Evolutionary conservation across 2,329 filamentous ascomycete genomes (phyloP), one percentile per base, ranked within the genome.

Genomic region (Sporothrix brunneoviolacea): DNA sequence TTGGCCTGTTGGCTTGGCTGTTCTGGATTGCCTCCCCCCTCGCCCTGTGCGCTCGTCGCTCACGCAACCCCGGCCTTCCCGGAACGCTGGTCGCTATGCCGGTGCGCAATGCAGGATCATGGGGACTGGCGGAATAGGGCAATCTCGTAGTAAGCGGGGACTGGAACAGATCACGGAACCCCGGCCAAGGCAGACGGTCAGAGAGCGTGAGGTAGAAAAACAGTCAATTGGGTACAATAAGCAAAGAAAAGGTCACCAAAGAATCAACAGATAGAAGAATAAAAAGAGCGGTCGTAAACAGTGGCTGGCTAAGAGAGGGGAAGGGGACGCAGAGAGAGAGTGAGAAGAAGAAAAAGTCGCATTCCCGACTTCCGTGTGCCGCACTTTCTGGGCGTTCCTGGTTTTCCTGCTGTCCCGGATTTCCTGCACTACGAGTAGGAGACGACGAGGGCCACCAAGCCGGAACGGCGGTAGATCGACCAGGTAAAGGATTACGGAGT

Each of bases 401-500:
- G n/a, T n/a, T n/a, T 28, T 28, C 24, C 24, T 28, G 24, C 24
- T 10, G n/a, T n/a, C n/a, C n/a, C n/a, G n/a, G n/a, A n/a, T n/a
- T n/a, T n/a, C 10, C 10, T 28, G 24, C 24, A 28, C 33, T 16
- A 36, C 33, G 33, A 16, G 13, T 36, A 13, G 33, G 4, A 16
- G 13, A 4, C 12, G 8, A n/a, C 13, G 12, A 28, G 10, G 24
- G 24, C 6, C 24, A 28, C 6, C 6, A 28, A 28, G 10, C 24
- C 41, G 41, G 41, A 44, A 33, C 42, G 42, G 42, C 42, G 32
- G 42, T 45, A 45, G 42, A 45, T 36, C 42, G 44, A 30, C 44
- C 13, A 24, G 44, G 8, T 12, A 30, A 38, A 30, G 27, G 35
- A 21, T 22, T 10, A 42, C 13, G 19, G 21, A 12, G 28, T 13